Base-by-base conservation (phyloP, 2,329 filamentous ascomycete genomes). In the Hymenoscyphus occultus region DNA sequence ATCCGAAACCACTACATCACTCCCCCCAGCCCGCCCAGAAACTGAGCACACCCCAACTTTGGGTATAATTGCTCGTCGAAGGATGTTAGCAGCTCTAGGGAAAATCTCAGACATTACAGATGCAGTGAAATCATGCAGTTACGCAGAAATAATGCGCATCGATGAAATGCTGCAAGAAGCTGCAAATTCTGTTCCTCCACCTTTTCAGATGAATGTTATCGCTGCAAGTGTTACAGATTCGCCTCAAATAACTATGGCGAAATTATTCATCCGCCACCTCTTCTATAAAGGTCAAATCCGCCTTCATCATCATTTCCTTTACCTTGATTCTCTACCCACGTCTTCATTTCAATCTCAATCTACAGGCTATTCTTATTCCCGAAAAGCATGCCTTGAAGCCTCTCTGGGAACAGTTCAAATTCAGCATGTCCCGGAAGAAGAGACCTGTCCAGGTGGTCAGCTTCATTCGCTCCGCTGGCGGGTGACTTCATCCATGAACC, bases 1-100 rank as follows among this genome's bases (percentile, higher is more conserved):
- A 68, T 80, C 81, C 67, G 81, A 85, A 72, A 76, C 83, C 65
- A 81, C 78, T 57, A 76, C 76, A 31, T 80, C 80, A 56, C 76
- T 90, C 39, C 88, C 88, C 0, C 80, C 81, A 0, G 76, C 82
- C 2, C 79, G 86, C 22, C 84, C 86, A 2, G 71, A 77, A 16
- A 78, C 79, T 5, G 85, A 89, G 66, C 83, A 85, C 60, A 90
- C 87, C 0, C 77, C 81, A 3, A 79, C 85, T 74, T 81, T 80
- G 14, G 85, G n/a, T n/a, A 5, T 45, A 4, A 45, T n/a, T 5
- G 5, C n/a, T n/a, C 16, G n/a, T n/a, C 14, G 42, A 4, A n/a
- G 42, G 13, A n/a, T 45, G 13, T 14, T 45, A 5, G n/a, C 14
- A n/a, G n/a, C n/a, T n/a, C n/a, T 45, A 14, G 16, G 42, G 6